Evolutionary conservation across 2,329 filamentous ascomycete genomes (phyloP).

Genomic region (Penicillium sp.): DNA sequence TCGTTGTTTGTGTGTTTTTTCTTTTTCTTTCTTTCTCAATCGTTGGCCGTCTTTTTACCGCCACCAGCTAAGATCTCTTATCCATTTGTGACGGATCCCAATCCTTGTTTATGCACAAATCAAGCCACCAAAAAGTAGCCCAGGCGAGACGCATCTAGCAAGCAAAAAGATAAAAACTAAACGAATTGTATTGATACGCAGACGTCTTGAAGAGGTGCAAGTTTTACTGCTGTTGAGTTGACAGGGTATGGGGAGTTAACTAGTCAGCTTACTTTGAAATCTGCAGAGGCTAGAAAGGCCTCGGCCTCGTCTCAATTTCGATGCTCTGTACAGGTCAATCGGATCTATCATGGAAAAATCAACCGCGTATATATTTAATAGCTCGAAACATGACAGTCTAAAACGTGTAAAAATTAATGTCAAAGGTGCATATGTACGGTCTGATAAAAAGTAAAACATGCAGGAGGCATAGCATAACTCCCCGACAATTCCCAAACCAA

Average conservation of each 20-base stretch:
- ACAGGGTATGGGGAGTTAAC: not conserved
- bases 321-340: not conserved
- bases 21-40: no score
- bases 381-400: not conserved
- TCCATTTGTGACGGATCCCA: not conserved
- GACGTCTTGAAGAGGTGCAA: not conserved
- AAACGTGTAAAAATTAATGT: not conserved
- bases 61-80: not conserved
- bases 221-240: not conserved
- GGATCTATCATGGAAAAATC: not conserved
- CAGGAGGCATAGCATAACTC: not conserved
- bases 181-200: no score
- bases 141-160: no score
- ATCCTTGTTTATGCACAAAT: no score
- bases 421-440: not conserved
- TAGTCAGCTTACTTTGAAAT: not conserved
- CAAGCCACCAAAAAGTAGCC: no score
- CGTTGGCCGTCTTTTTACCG: no score
- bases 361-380: not conserved
- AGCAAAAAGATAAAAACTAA: no score
- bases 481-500: not conserved
- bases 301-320: not conserved
- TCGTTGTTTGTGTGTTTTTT: no score
- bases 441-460: not conserved
- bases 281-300: not conserved